Evolutionary conservation across 192 early-diverging fungal genomes (phyloP).

Genomic region (Dimargaris verticillata): DNA sequence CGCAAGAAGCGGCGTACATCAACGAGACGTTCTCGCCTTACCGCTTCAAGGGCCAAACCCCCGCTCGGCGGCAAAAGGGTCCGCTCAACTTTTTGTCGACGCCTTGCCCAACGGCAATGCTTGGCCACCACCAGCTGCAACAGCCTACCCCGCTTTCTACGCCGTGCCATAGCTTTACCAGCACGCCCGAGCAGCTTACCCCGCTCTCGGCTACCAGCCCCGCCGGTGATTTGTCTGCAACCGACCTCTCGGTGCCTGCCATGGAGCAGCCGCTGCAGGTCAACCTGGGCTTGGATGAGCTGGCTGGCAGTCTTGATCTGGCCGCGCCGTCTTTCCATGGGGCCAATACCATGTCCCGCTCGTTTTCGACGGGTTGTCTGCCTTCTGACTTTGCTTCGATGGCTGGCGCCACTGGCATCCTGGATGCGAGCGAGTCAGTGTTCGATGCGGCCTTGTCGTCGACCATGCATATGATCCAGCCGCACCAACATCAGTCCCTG

Average conservation of each 20-base stretch:
- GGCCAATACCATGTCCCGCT: no score
- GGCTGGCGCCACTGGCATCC: no score
- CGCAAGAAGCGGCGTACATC: constrained; percentile 9
- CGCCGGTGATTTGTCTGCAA: no score
- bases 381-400: no score
- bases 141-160: background rate
- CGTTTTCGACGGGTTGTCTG: no score
- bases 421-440: no score
- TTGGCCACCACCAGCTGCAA: background rate
- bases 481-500: no score
- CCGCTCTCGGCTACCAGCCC: no score
- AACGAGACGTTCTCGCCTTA: constrained; percentile 10
- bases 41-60: constrained; percentile 2
- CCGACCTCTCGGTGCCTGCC: constrained; percentile 1
- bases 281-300: constrained; percentile 9
- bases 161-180: background rate
- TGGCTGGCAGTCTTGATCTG: background rate
- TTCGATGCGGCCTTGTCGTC: no score
- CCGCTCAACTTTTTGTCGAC: constrained; percentile 7
- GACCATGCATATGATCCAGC: no score
- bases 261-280: constrained; percentile 5
- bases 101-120: background rate
- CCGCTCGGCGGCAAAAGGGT: background rate
- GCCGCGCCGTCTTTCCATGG: background rate
- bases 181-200: background rate